Evolutionary conservation across 495 filamentous ascomycete species (phyloP).

Genomic region (Talaromyces wortmannii): DNA sequence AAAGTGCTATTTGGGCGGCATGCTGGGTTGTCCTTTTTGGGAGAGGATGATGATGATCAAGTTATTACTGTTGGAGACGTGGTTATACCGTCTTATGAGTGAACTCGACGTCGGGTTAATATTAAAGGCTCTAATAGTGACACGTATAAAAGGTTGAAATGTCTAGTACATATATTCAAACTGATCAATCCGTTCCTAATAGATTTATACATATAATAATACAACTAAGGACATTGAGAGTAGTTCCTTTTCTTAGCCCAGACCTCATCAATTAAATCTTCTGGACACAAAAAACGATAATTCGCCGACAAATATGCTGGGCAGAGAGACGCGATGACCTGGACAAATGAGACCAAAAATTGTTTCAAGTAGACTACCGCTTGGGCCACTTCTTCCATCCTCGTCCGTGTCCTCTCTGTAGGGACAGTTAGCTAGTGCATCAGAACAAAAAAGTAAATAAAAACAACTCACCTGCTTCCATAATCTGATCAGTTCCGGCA

Average conservation of each 20-base stretch:
- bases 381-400: conserved; percentile 91
- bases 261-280: not conserved
- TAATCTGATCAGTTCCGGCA: conserved; percentile 81
- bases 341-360: not conserved
- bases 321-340: not conserved
- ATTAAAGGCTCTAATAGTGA: too few relatives aligned
- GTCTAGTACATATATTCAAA: not conserved
- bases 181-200: not conserved
- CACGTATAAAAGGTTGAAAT: too few relatives aligned
- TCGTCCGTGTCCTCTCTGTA: conserved; percentile 73
- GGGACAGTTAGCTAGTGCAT: conserved; percentile 15
- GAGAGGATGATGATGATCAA: conserved; percentile 12
- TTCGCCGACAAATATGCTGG: not conserved
- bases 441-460: not conserved
- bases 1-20: conserved; percentile 86
- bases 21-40: conserved; percentile 31
- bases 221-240: not conserved
- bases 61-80: conserved; percentile 38
- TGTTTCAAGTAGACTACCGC: conserved; percentile 18
- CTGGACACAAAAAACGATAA: not conserved
- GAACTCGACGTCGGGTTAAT: conserved; percentile 2
- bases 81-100: conserved; percentile 22
- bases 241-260: too few relatives aligned
- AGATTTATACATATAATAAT: not conserved
- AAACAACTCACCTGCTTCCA: conserved; percentile 81